phyloP scores from a whole-genome alignment of 805 yeast species.

The Cyberlindnera maritima region DNA sequence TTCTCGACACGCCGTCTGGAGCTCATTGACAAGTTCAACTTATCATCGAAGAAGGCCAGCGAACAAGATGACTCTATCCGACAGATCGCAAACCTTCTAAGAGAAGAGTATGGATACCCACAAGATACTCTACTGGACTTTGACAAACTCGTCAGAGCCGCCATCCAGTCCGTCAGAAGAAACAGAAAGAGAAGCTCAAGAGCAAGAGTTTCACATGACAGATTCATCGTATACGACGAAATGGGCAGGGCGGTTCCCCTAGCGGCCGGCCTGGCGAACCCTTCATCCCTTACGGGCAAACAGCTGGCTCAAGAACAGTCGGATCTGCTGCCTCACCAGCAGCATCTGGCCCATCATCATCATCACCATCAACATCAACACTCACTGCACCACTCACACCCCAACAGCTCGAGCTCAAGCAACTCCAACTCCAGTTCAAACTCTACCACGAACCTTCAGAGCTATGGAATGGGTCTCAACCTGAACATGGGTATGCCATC shows the following conservation, averaged over 20 bases:
- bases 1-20: slow-evolving; percentile 90
- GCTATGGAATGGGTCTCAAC: slow-evolving; percentile 8
- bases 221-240: slow-evolving; percentile 23
- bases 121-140: slow-evolving; percentile 63
- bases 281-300: background rate
- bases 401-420: slow-evolving; percentile 6
- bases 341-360: slow-evolving; percentile 5
- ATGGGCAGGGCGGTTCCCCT: slow-evolving; percentile 6
- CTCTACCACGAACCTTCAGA: slow-evolving; percentile 9
- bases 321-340: background rate
- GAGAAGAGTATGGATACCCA: slow-evolving; percentile 76
- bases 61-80: slow-evolving; percentile 86
- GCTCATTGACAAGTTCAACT: slow-evolving; percentile 70
- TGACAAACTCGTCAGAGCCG: slow-evolving; percentile 87
- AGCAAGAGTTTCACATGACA: slow-evolving; percentile 21
- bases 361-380: slow-evolving; percentile 8
- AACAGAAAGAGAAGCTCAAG: slow-evolving; percentile 65
- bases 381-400: background rate
- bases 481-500: slow-evolving; percentile 2
- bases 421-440: slow-evolving; percentile 8
- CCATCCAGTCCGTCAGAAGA: slow-evolving; percentile 88
- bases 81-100: slow-evolving; percentile 71
- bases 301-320: background rate
- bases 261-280: background rate
- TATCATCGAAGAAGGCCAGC: slow-evolving; percentile 72